phyloP scores from a whole-genome alignment of 2,329 filamentous ascomycete genomes.

The Colletotrichum tropicale region DNA sequence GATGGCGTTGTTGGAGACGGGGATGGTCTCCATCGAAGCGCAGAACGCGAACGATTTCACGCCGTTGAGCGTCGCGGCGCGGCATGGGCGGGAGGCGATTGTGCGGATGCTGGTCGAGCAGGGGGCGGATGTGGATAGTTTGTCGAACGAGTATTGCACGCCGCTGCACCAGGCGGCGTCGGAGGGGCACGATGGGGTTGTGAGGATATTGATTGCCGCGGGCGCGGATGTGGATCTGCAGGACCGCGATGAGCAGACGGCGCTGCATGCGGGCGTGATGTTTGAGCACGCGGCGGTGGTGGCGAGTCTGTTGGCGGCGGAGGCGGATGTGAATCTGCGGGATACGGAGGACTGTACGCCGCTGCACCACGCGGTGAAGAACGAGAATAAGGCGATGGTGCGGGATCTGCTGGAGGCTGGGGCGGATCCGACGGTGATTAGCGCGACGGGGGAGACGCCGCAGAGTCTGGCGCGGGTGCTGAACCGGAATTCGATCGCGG shows the following conservation, averaged over 20 bases:
- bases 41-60: constrained; percentile 20
- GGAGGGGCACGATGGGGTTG: constrained; percentile 20
- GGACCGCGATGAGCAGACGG: constrained; percentile 21
- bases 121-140: constrained; percentile 21
- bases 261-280: constrained; percentile 22
- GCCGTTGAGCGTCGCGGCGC: constrained; percentile 20
- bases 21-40: constrained; percentile 20
- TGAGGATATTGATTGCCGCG: constrained; percentile 13
- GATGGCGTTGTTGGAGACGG: constrained; percentile 17
- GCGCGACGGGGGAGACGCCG: constrained; percentile 20
- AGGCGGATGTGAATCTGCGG: constrained; percentile 12
- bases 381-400: constrained; percentile 17
- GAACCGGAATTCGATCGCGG: constrained; percentile 10
- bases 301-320: constrained; percentile 7
- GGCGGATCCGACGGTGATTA: constrained; percentile 20
- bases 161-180: constrained; percentile 23
- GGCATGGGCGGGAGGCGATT: constrained; percentile 21
- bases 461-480: constrained; percentile 14
- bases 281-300: constrained; percentile 23
- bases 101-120: constrained; percentile 22
- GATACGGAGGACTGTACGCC: constrained; percentile 23
- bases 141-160: constrained; percentile 21
- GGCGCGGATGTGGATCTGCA: constrained; percentile 23
- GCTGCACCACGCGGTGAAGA: constrained; percentile 23
- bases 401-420: constrained; percentile 21